Evolutionary conservation across 1,284 basidiomycete species (phyloP), one percentile per base, ranked within the genome.

Genomic region (Trichosporon ovoides): DNA sequence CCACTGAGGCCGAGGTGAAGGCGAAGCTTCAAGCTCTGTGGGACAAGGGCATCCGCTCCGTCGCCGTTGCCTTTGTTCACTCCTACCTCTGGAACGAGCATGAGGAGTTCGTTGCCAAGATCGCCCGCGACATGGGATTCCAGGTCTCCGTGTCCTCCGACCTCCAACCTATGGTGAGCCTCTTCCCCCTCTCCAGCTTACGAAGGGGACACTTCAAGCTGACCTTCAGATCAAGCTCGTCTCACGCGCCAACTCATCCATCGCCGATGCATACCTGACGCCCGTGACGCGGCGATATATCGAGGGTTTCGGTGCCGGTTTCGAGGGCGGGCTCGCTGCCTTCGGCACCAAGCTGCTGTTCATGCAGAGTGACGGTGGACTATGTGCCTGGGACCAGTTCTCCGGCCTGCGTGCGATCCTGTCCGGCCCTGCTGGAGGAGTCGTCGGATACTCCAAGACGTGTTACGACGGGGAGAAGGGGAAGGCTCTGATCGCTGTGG

Each of bases 261-360:
- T 79, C 0, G 80, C 79, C 12, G 81, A 82, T 61, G 80, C 81
- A 1, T 82, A 82, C 64, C 72, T 82, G 46, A 81, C 80, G 0
- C 80, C 80, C 0, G 75, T 80, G 0, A 72, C 80, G 7, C 68
- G 77, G 35, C 64, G 78, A 18, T 75, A 75, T 66, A 78, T 80
- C 52, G 66, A 70, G 33, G 77, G 78, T 4, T 81, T 81, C 59
- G 71, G 75, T 6, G 65, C 67, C 0, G 73, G 76, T n/a, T 71
- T 81, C 53, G 67, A 75, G 24, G 71, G 73, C 7, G 76, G 77
- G 53, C 69, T 68, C 6, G 62, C 71, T 18, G 59, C 73, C 14
- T 73, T 66, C 16, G 66, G 70, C 7, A 66, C 72, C 18, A 68
- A 74, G 54, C 72, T 79, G 20, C 70, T 74, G 40, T 79, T 79